Conservation (phyloP, 1,139 yeast genomes). For the Candida tropicalis region DNA sequence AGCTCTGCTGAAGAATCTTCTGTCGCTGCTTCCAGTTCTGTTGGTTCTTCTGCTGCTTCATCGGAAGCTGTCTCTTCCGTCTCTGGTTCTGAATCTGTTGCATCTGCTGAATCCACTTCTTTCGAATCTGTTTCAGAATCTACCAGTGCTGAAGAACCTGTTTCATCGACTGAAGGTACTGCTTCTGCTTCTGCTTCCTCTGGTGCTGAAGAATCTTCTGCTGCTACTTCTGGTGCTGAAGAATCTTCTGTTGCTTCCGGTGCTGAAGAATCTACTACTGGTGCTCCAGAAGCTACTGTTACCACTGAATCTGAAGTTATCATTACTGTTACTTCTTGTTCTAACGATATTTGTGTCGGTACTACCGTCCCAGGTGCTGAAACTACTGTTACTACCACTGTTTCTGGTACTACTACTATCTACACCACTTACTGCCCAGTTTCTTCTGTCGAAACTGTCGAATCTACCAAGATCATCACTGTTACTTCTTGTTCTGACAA, state of each 20-base stretch:
- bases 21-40: too few species aligned
- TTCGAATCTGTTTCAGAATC: constrained; percentile 15
- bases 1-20: constrained; percentile 21
- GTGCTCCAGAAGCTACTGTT: constrained; percentile 18
- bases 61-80: too few species aligned
- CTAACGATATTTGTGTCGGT: constrained; percentile 32
- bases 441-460: constrained; percentile 25
- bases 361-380: constrained; percentile 36
- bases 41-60: too few species aligned
- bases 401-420: constrained; percentile 23
- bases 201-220: constrained; percentile 15
- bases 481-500: constrained; percentile 50
- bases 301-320: constrained; percentile 26
- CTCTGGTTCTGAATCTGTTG: constrained; percentile 11
- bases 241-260: constrained; percentile 15
- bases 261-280: constrained; percentile 12
- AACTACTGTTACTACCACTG: constrained; percentile 31
- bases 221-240: constrained; percentile 18
- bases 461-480: constrained; percentile 26
- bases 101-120: constrained; percentile 14
- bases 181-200: constrained; percentile 17
- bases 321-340: constrained; percentile 52
- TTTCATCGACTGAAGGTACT: too few species aligned
- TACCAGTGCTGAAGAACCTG: constrained; percentile 11
- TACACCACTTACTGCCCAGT: constrained; percentile 25